Base-by-base conservation (phyloP, 371 early-diverging fungal genomes). In the Nosema muscidifuracis region DNA sequence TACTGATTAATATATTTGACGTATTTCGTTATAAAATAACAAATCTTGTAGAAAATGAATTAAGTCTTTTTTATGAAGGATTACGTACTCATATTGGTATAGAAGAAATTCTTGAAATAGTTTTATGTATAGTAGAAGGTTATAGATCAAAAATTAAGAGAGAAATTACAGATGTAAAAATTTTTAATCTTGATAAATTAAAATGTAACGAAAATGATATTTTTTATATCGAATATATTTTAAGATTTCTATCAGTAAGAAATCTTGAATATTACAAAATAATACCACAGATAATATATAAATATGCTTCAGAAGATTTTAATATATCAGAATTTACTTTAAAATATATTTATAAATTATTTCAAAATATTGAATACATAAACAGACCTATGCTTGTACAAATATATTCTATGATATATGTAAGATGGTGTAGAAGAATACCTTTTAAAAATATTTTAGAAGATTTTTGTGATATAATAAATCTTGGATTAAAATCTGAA, bases 401-500 rank as follows among this genome's bases (percentile, higher is more conserved):
- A 34, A 24, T 58, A 58, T 34, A 34, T 34, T 15, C 33, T 2
- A 2, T 2, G 1, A 34, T 58, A n/a, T 58, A 34, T 58, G 16
- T 58, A 18, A 22, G 12, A 34, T 58, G 58, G 58, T 2, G 2
- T 26, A 53, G 26, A 53, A 53, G 28, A 58, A 58, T 30, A 30
- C 36, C 12, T 34, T 58, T 34, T 34, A 58, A 34, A 34, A 18
- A 34, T 22, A 20, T 34, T 16, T 1, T 58, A 18, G 18, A 34
- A 3, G 38, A 36, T n/a, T 1, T 69, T 13, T 60, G 47, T 51
- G 31, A 44, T n/a, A 0, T 69, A 0, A 60, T 61, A 58, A 47
- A 50, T 22, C 20, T 34, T 18, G 58, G 36, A 3, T 61, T 69
- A 47, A 16, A 16, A 13, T 69, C 70, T 18, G 50, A 55, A 22